phyloP scores from a whole-genome alignment of 2,329 filamentous ascomycete species.

The Alternaria metachromatica region DNA sequence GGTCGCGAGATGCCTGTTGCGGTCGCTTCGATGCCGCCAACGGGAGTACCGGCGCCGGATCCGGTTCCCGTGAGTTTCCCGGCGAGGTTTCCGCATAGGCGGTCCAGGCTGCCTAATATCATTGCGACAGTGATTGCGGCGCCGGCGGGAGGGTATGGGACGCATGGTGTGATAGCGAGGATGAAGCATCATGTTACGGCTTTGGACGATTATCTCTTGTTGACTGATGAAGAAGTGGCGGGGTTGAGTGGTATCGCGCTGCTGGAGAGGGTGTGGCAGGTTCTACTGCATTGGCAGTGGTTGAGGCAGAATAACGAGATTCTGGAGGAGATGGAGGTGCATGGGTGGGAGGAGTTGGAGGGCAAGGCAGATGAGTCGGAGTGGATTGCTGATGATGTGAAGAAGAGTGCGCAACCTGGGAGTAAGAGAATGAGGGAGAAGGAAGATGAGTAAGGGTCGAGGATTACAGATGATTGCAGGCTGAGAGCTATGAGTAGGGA shows the following conservation, averaged over 20 bases:
- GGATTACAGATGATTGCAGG: background rate
- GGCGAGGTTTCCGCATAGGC: background rate
- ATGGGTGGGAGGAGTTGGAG: conserved; percentile 33
- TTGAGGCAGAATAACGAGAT: conserved; percentile 32
- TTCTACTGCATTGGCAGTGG: conserved; percentile 39
- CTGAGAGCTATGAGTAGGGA: background rate
- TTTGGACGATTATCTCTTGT: conserved; percentile 30
- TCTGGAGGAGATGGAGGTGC: conserved; percentile 33
- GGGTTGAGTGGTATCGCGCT: conserved; percentile 18
- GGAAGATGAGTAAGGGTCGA: background rate
- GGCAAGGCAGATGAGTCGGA: conserved; percentile 30
- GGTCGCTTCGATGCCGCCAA: conserved; percentile 9
- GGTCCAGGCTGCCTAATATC: conserved; percentile 24
- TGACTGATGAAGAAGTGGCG: conserved; percentile 26
- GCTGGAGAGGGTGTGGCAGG: conserved; percentile 14
- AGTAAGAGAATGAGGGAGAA: background rate
- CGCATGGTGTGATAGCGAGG: conserved; percentile 25
- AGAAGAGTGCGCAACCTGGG: background rate
- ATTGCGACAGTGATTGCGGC: conserved; percentile 32
- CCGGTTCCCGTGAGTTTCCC: background rate
- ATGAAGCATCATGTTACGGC: conserved; percentile 42
- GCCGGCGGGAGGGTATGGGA: conserved; percentile 19
- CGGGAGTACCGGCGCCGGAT: background rate
- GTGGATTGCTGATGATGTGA: conserved; percentile 33
- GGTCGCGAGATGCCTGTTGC: conserved; percentile 9